phyloP scores from a whole-genome alignment of 352 stramenopile species.

The Pythium scleroteichum region DNA sequence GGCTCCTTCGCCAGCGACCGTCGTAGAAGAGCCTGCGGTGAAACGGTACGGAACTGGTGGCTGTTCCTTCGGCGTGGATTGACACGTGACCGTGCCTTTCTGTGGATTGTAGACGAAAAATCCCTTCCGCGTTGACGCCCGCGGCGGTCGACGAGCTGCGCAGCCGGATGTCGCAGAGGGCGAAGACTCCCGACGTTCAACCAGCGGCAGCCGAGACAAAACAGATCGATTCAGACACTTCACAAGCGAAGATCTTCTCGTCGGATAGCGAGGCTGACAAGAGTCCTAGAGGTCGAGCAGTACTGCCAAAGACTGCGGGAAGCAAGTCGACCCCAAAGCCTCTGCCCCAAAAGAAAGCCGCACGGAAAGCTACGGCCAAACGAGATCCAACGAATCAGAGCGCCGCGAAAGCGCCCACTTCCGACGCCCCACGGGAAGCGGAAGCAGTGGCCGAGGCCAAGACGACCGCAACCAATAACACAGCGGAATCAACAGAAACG shows the following conservation, averaged over 20 bases:
- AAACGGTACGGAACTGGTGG: constrained; percentile 5
- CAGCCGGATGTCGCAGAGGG: constrained; percentile 13
- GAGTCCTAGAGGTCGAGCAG: not conserved
- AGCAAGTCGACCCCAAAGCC: not conserved
- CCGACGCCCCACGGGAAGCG: not conserved
- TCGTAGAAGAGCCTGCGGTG: constrained; percentile 1
- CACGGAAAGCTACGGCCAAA: constrained; percentile 2
- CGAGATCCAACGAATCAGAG: not conserved
- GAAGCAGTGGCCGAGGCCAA: not conserved
- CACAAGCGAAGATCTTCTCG: constrained; percentile 23
- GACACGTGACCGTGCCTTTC: not conserved
- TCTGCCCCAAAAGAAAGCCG: constrained; percentile 3
- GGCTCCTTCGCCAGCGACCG: not conserved
- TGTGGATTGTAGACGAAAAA: constrained; percentile 7
- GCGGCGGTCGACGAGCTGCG: constrained; percentile 10
- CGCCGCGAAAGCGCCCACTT: not conserved
- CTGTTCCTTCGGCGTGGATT: not conserved
- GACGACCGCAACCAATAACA: not conserved
- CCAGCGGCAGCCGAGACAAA: not conserved
- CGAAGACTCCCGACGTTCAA: not conserved
- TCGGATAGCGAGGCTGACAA: constrained; percentile 25
- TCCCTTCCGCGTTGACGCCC: constrained; percentile 18
- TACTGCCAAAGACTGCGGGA: not conserved
- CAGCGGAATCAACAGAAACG: not conserved
- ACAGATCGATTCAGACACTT: too few relatives aligned